Evolutionary conservation across 192 early-diverging fungal species (phyloP).

Genomic region (Podila minutissima): DNA sequence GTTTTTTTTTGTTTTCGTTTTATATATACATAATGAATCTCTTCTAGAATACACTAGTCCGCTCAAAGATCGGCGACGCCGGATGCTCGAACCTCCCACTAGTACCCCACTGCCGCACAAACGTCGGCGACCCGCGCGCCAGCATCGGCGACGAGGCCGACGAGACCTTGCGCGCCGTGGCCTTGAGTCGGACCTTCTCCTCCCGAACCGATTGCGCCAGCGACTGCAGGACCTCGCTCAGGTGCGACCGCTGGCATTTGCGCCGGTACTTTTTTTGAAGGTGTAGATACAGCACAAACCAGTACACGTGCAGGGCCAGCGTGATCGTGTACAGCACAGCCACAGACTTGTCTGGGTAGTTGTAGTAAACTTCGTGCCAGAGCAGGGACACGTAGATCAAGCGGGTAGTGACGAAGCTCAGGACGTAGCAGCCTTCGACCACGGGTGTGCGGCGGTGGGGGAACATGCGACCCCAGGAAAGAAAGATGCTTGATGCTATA

Average conservation of each 20-base stretch:
- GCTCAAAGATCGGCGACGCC: neutral
- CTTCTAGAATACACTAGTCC: neutral
- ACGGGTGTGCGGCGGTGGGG: slow-evolving; percentile 31
- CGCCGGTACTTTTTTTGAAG: slow-evolving; percentile 19
- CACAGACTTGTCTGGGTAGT: slow-evolving; percentile 49
- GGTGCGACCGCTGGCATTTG: slow-evolving; percentile 17
- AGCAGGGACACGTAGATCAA: slow-evolving; percentile 33
- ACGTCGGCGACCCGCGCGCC: neutral
- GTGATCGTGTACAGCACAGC: slow-evolving; percentile 43
- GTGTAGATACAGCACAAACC: slow-evolving; percentile 41
- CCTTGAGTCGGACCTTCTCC: neutral
- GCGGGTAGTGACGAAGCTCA: slow-evolving; percentile 25
- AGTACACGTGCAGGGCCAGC: slow-evolving; percentile 31
- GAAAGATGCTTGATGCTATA: slow-evolving; percentile 47
- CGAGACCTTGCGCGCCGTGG: neutral
- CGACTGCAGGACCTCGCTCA: slow-evolving; percentile 1
- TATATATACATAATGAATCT: neutral
- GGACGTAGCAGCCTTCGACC: slow-evolving; percentile 21
- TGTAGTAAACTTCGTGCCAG: slow-evolving; percentile 48
- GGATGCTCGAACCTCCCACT: neutral
- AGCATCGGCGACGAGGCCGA: neutral
- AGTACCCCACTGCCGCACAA: neutral
- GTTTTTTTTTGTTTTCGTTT: neutral
- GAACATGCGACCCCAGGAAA: slow-evolving; percentile 44
- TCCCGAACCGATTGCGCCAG: slow-evolving; percentile 7